Percentiles rank a stretch among this genome's conserved stretches.
Conservation (phyloP, 1,139 yeast species). For the Saccharomycopsis hybrid region DNA sequence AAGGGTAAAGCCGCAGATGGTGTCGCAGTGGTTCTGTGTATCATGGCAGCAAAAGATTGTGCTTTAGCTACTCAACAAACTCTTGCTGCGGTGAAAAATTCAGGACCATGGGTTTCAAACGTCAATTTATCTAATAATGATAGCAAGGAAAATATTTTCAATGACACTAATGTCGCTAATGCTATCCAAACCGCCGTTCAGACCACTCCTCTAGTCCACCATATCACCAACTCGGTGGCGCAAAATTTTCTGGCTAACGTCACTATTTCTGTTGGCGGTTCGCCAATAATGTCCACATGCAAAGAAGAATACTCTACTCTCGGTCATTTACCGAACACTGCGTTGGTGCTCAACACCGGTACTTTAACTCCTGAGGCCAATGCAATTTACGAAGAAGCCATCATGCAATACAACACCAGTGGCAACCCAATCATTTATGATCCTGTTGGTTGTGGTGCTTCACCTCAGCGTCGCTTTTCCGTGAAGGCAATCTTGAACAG, state of each 20-base stretch:
- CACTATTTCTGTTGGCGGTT: constrained; percentile 78
- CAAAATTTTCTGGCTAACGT: constrained; percentile 86
- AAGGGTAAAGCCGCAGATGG: constrained; percentile 59
- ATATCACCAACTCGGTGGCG: constrained; percentile 85
- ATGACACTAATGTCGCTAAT: neutral
- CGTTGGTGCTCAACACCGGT: constrained; percentile 71
- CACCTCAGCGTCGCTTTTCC: constrained; percentile 47
- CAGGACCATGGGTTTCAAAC: neutral
- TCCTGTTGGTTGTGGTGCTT: constrained; percentile 91
- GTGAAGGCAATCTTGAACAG: constrained; percentile 44
- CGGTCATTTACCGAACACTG: constrained; percentile 45
- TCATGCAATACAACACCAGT: constrained; percentile 48
- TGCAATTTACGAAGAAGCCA: constrained; percentile 45
- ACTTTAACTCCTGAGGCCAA: constrained; percentile 48
- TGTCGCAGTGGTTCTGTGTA: constrained; percentile 79
- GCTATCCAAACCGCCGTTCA: constrained; percentile 13
- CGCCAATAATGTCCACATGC: constrained; percentile 90
- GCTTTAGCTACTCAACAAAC: constrained; percentile 43
- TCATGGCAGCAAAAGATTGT: constrained; percentile 66
- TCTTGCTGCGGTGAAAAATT: neutral
- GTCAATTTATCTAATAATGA: neutral
- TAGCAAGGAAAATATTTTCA: neutral
- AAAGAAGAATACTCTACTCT: constrained; percentile 63
- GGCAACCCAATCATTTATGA: constrained; percentile 70
- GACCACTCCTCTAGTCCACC: constrained; percentile 64